Percentiles rank a stretch among this genome's conserved stretches.
Evolutionary conservation across 164 flowering plant genomes (phyloP).

Genomic region (Macadamia tetraphylla): DNA sequence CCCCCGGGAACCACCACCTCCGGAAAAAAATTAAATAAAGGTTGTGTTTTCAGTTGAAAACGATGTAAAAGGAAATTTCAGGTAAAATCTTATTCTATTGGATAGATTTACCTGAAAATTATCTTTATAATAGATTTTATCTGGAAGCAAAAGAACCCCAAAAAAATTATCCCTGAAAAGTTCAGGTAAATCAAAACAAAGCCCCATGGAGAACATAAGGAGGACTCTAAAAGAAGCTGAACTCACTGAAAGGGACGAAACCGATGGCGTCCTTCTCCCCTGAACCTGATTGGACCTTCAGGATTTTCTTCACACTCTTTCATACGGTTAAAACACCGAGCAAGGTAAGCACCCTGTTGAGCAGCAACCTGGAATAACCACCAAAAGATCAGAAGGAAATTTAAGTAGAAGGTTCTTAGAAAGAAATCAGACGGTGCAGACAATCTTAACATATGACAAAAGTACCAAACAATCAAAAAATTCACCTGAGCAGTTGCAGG

Average conservation of each 20-base stretch:
- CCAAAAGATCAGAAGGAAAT: background rate
- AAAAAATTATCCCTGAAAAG: too few relatives aligned
- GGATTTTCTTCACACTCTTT: constrained; percentile 47
- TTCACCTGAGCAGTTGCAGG: constrained; percentile 98
- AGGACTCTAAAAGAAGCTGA: too few relatives aligned
- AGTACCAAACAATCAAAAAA: background rate
- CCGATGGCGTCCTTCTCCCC: constrained; percentile 60
- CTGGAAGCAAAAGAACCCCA: too few relatives aligned
- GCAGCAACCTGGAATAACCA: constrained; percentile 68
- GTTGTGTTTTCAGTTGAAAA: too few relatives aligned
- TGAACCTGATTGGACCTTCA: constrained; percentile 70
- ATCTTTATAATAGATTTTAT: too few relatives aligned
- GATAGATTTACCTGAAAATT: too few relatives aligned
- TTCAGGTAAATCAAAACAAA: too few relatives aligned
- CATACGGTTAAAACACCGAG: constrained; percentile 74
- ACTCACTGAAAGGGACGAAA: constrained; percentile 76
- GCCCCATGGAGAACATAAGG: too few relatives aligned
- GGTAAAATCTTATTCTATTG: too few relatives aligned
- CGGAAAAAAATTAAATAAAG: too few relatives aligned
- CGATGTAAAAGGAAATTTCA: too few relatives aligned
- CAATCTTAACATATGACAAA: background rate
- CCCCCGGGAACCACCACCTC: too few relatives aligned
- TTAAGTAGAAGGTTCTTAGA: background rate
- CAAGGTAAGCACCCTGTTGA: constrained; percentile 85
- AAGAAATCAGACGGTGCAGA: background rate